Evolutionary conservation across 2,329 filamentous ascomycete species (phyloP), one percentile per base, ranked within the genome.

Genomic region (Talaromyces pinophilus): DNA sequence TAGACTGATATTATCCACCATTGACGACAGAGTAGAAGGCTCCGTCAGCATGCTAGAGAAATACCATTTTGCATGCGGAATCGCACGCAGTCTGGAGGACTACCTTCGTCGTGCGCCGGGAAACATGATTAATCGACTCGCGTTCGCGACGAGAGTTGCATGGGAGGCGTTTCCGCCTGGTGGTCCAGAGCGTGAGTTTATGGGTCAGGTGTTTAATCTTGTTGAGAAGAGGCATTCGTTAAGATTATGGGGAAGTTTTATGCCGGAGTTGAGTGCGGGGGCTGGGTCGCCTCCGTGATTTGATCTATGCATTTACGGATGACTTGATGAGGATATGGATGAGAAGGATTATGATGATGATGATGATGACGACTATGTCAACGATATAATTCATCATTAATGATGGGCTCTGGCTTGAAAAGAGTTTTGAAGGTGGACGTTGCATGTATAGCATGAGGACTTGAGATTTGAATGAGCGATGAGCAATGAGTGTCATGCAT

Each of bases 71-170:
- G 77, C 71, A 2, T 79, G 77, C 48, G 73, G 73, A 2, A 78
- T 79, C 62, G 77, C 74, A 59, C 76, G 77, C 25, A 73, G 73
- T 35, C 66, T 78, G 15, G 75, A 78, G 62, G 78, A 71, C 67
- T 79, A 78, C 63, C 74, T 79, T 10, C 67, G 74, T 3, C 76
- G 70, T 0, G 72, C 76, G 0, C 76, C 76, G 0, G 76, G 77
- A 1, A 78, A 78, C 62, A 78, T 79, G 77, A 78, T 79, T 59
- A 79, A 78, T 60, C 76, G 77, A 1, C 73, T 79, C 11, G 76
- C 76, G 0, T 78, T 79, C 40, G 70, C 76, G 1, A 75, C 76
- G 5, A 74, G 77, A 2, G 76, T 78, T 1, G 77, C 77, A 6
- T 79, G 76, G 76, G 77, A 79, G 59, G 76, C 70, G 0, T 75